A percentile compares a stretch with the other conserved stretches of the same genome.
Conservation (phyloP, 148 eudicot species). For the Diospyros lotus region DNA sequence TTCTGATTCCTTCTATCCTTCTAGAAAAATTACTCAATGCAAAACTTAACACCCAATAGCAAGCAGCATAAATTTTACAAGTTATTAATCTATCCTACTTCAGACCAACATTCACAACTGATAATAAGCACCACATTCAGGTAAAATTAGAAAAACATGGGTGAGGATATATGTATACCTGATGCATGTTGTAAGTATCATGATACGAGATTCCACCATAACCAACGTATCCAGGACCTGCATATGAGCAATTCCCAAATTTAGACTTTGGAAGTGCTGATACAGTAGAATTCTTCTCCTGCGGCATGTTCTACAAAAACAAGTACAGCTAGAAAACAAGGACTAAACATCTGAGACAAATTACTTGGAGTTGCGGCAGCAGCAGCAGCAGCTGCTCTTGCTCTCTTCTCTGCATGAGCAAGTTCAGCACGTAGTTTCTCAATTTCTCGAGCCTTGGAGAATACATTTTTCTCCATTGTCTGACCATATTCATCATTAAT, state of each 20-base stretch:
- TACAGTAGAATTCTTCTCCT: neutral
- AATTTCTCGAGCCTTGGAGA: conserved; percentile 47
- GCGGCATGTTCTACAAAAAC: neutral
- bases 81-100: neutral
- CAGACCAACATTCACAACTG: neutral
- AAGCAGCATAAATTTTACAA: neutral
- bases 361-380: conserved; percentile 54
- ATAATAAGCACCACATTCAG: neutral
- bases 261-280: neutral
- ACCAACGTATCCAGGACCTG: conserved; percentile 44
- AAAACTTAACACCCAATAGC: neutral
- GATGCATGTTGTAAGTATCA: conserved; percentile 45
- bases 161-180: conserved; percentile 31
- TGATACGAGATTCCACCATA: conserved; percentile 40
- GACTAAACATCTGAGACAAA: neutral
- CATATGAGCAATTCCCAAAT: conserved; percentile 8
- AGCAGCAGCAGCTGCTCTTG: conserved; percentile 53
- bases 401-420: conserved; percentile 68
- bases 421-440: conserved; percentile 57
- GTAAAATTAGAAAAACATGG: neutral
- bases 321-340: conserved; percentile 2
- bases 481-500: conserved; percentile 42
- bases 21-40: too few relatives aligned
- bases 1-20: too few relatives aligned
- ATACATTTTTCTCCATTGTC: conserved; percentile 57